Evolutionary conservation across 257 asterid species (phyloP), one percentile per base, ranked within the genome.

Genomic region (Agastache rugosa): DNA sequence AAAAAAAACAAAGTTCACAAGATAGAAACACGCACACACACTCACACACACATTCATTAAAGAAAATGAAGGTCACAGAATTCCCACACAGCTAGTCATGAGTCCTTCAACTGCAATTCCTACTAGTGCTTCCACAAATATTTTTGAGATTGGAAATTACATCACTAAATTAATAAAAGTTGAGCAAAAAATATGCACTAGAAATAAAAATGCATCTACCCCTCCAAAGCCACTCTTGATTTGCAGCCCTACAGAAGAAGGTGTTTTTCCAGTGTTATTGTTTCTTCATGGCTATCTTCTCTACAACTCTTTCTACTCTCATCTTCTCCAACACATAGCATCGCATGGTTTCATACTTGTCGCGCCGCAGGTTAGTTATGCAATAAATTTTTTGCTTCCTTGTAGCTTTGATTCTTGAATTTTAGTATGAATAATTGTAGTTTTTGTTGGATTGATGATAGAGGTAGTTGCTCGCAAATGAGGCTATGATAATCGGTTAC

Each of bases 201-300:
- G 48, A 12, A 63, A 22, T 31, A 59, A 5, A 53, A 45, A 9
- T 58, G 16, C 59, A 53, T 37, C 71, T 11, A 25, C 11, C 63
- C 93, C 96, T 41, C 97, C 98, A 54, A 87, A 71, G 79, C 86
- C 93, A 42, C 83, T 93, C 20, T 62, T 91, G 42, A 84, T 91
- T 48, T 85, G 84, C 72, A 78, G 82, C 11, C 97, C 98, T 9
- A 15, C 79, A 25, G 86, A 86, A 45, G 45, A 75, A n/a, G 97
- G 97, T 41, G 29, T 50, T 6, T 91, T 73, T 66, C 97, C 97
- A 7, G 89, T 93, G 9, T 70, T 93, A 8, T 0, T 93, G 11
- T 80, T 93, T 78, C 96, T 91, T 50, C 97, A 91, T 81, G 98
- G 98, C 62, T 93, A 79, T 73, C 94, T 93, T 66, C 91, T 91